These are phyloP conservation scores for Hamamelis virginiana DNA, from an alignment of 164 flowering plant species.

Conservation along the genomic window DNA sequence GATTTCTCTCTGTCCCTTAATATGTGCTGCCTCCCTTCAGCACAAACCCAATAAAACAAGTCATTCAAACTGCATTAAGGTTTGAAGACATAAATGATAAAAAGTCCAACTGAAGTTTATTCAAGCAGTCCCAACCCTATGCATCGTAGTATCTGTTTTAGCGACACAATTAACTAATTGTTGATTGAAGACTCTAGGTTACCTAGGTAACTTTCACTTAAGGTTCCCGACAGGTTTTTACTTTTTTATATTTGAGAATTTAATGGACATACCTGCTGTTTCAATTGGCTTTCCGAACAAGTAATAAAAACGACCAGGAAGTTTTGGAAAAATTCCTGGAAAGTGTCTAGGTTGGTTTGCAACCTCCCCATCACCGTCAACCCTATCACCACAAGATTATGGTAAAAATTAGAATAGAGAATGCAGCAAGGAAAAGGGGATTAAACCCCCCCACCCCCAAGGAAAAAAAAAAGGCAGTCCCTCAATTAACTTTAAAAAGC, in stretches of 20 bases:
- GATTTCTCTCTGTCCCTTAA: slow-evolving; percentile 45
- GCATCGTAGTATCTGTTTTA: too few relatives aligned
- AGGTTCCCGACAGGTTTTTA: too few relatives aligned
- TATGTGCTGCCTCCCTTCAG: slow-evolving; percentile 45
- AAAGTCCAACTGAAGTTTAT: too few relatives aligned
- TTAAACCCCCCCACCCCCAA: too few relatives aligned
- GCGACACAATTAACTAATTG: too few relatives aligned
- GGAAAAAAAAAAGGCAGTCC: background rate
- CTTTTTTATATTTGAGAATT: too few relatives aligned
- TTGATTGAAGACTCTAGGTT: too few relatives aligned
- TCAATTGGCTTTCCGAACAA: slow-evolving; percentile 81
- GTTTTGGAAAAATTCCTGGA: slow-evolving; percentile 69
- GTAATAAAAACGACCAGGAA: slow-evolving; percentile 85
- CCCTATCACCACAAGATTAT: slow-evolving; percentile 28
- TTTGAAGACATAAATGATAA: too few relatives aligned
- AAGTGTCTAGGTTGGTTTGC: slow-evolving; percentile 42
- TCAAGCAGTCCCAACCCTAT: too few relatives aligned
- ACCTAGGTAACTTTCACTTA: too few relatives aligned
- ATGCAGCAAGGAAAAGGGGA: too few relatives aligned
- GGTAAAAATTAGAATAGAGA: background rate
- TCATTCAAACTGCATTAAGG: too few relatives aligned
- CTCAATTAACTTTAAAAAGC: background rate
- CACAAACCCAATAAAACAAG: background rate
- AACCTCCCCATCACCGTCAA: slow-evolving; percentile 46
- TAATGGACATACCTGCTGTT: slow-evolving; percentile 42